Evolutionary conservation across 2,329 filamentous ascomycete species (phyloP), one percentile per base, ranked within the genome.

Genomic region (Neurospora crassa): DNA sequence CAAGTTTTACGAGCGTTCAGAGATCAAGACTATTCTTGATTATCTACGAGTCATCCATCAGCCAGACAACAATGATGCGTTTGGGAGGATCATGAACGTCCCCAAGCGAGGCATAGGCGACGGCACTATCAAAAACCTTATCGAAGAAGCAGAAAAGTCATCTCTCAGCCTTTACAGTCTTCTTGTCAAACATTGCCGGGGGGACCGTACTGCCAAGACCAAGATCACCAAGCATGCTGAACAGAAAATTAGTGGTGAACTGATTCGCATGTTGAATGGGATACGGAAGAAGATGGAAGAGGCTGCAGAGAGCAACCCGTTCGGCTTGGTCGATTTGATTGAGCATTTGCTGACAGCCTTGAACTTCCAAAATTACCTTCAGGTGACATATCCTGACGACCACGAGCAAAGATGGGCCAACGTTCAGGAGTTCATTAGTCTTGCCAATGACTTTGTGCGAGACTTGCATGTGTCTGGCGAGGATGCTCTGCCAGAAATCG

Each of bases 1-100:
- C 73, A 92, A 92, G 72, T 99, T 99, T 79, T 98, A 96, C 77
- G 96, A 99, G 75, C 89, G 96, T 69, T 87, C 89, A 3, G 95
- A 99, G 79, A 91, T 98, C 78, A 96, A 96, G 79, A 86, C 93
- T 7, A 79, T 98, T 0, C 81, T 98, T 4, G 94, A 97, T 78
- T 98, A 99, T 78, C 84, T 98, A 16, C 88, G 94, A 41, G 91
- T 96, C 3, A 89, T 97, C 41, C 89, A 92, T 77, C 91, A 96
- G 73, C 92, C 94, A 1, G 87, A 92, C 67, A 94, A 96, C 78
- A 97, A 94, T 76, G 94, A 97, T 78, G 93, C 93, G 0, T 82
- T 98, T 0, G 87, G 91, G 4, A 88, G 93, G 41, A 89, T 97
- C 71, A 90, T 98, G 78, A 98, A 98, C 77, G 86, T 91, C 0